Conservation (phyloP, 2,329 filamentous ascomycete species). For the Samsoniella hepiali region DNA sequence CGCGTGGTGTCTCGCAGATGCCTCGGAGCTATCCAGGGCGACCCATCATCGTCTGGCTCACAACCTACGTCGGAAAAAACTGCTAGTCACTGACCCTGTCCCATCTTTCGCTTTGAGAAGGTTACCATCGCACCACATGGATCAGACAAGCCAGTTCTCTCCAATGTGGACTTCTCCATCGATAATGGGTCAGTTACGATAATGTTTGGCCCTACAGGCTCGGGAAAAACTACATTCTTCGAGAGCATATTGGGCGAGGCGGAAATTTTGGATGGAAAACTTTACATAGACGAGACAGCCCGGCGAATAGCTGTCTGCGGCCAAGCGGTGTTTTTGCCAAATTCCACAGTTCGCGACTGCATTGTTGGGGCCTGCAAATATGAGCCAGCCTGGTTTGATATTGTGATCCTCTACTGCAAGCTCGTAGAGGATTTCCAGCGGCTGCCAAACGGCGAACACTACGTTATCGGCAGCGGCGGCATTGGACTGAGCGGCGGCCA, state of each 20-base stretch:
- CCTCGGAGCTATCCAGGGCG: not conserved
- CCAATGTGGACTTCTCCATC: not conserved
- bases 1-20: not conserved
- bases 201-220: constrained; percentile 2
- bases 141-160: not conserved
- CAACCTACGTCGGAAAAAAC: not conserved
- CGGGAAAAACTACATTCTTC: not conserved
- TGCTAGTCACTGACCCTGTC: too few species aligned
- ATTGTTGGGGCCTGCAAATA: not conserved
- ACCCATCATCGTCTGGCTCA: not conserved
- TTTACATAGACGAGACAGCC: not conserved
- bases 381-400: not conserved
- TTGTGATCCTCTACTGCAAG: not conserved
- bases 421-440: not conserved
- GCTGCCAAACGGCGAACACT: not conserved
- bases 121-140: not conserved
- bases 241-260: not conserved
- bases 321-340: not conserved
- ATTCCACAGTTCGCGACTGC: not conserved
- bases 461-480: not conserved
- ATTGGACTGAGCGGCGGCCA: not conserved
- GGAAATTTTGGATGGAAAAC: not conserved
- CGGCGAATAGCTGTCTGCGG: not conserved
- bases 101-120: not conserved
- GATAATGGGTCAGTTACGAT: not conserved